Base-by-base conservation (phyloP, 2,329 filamentous ascomycete species). In the Microdochium paspali region DNA sequence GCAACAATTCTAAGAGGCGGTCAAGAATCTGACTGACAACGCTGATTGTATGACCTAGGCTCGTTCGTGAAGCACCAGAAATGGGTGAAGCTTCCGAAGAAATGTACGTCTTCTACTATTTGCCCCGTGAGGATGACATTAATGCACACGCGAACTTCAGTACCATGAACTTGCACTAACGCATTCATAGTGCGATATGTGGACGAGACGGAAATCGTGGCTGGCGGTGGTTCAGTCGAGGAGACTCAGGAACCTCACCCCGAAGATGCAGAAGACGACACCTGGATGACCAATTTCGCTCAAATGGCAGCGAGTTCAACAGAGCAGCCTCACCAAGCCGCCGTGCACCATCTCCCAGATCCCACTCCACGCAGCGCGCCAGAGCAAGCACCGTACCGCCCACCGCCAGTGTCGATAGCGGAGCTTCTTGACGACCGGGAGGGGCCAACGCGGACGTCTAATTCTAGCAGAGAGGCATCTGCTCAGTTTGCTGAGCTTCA, bases 121-220 rank as follows among this genome's bases (percentile, higher is more conserved):
- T n/a, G n/a, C n/a, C n/a, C n/a, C n/a, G n/a, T n/a, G n/a, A n/a
- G n/a, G n/a, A n/a, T n/a, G n/a, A 25, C 10, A 24, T 30, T 20
- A 35, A n/a, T 2, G 15, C 18, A n/a, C 10, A 24, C 31, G 10
- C 26, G 15, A n/a, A 39, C 12, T 24, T 39, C 23, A 10, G 21
- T 24, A 25, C 12, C 23, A 24, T 39, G 18, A 15, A 32, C 13
- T n/a, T 15, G 21, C 6, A 23, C 10, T 5, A 28, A 53, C 24
- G 10, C n/a, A n/a, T 21, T 21, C 30, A 10, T 40, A 63, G 61
- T 63, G 42, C 57, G 57, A 12, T 63, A 60, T 32, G 49, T 63
- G 40, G 60, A 63, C 24, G 60, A 61, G 52, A 61, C 60, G 20
- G 54, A 49, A 18, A 53, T 50, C 47, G 31, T 63, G 3, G 49